A percentile compares a stretch with the other conserved stretches of the same genome.
Evolutionary conservation across 2,329 filamentous ascomycete genomes (phyloP).

Genomic region (Colletotrichum tabaci): DNA sequence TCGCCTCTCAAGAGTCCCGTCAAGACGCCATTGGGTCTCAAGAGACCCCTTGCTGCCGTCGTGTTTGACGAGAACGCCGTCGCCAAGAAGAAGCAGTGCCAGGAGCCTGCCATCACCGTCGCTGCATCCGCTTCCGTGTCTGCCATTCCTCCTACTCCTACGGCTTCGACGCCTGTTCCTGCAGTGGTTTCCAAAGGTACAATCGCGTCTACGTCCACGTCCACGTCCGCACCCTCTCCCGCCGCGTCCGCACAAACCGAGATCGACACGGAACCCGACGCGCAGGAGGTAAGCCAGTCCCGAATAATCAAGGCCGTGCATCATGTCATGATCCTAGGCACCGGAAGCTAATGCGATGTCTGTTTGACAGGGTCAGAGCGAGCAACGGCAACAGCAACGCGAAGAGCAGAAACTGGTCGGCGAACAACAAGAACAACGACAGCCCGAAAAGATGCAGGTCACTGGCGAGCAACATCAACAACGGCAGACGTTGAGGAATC

Average conservation of each 20-base stretch:
- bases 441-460: background rate
- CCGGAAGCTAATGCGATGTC: constrained; percentile 12
- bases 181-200: background rate
- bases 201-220: constrained; percentile 11
- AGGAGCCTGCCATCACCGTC: constrained; percentile 32
- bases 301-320: background rate
- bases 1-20: constrained; percentile 39
- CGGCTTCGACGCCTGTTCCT: background rate
- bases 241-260: constrained; percentile 14
- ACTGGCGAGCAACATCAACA: constrained; percentile 8
- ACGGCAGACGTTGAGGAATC: constrained; percentile 15
- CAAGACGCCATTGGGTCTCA: constrained; percentile 39
- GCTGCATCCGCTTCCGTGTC: background rate
- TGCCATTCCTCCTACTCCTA: background rate
- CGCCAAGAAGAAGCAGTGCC: constrained; percentile 45
- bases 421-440: constrained; percentile 13
- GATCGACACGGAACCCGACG: constrained; percentile 13
- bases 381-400: constrained; percentile 4
- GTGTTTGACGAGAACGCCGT: constrained; percentile 40
- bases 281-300: constrained; percentile 20
- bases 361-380: constrained; percentile 7
- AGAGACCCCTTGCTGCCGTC: constrained; percentile 35
- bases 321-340: background rate
- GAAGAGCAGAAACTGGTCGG: constrained; percentile 1
- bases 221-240: constrained; percentile 4